Percentiles rank a stretch among this genome's conserved stretches.
phyloP scores from a whole-genome alignment of 306 rosid genomes.

The Cicer yamashitae region DNA sequence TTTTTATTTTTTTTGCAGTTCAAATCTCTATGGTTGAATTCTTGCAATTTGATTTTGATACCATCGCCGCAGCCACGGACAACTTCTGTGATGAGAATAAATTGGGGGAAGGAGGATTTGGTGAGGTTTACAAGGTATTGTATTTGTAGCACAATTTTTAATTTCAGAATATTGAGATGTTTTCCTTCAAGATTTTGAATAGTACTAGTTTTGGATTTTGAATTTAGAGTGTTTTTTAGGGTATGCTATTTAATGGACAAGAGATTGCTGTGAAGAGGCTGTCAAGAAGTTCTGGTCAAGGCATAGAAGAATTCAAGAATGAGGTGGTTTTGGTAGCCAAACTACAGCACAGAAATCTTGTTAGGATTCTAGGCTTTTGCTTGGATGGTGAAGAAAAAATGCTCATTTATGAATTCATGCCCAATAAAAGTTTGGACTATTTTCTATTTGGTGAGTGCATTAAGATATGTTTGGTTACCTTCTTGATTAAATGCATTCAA shows the following conservation, averaged over 20 bases:
- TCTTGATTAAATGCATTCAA: neutral
- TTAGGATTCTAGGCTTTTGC: conserved; percentile 47
- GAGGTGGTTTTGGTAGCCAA: conserved; percentile 52
- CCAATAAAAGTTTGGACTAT: conserved; percentile 52
- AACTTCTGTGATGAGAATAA: conserved; percentile 51
- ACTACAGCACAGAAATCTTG: conserved; percentile 49
- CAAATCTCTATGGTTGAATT: conserved; percentile 42
- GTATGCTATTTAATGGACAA: conserved; percentile 43
- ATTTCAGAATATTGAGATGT: neutral
- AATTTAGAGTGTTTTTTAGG: conserved; percentile 38
- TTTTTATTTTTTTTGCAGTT: conserved; percentile 23
- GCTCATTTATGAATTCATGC: conserved; percentile 49
- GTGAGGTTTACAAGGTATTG: conserved; percentile 64
- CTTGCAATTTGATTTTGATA: conserved; percentile 54
- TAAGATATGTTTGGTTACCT: neutral
- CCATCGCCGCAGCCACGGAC: conserved; percentile 51
- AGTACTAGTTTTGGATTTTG: neutral
- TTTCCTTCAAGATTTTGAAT: neutral
- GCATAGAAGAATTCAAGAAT: conserved; percentile 48
- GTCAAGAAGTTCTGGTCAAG: conserved; percentile 48
- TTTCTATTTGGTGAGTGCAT: conserved; percentile 41
- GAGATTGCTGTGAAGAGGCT: conserved; percentile 57
- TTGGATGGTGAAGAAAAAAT: conserved; percentile 53
- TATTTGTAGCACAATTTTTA: neutral
- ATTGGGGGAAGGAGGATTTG: conserved; percentile 66